Evolutionary conservation across 345 rosid genomes (phyloP).

Genomic region (Salix viminalis): DNA sequence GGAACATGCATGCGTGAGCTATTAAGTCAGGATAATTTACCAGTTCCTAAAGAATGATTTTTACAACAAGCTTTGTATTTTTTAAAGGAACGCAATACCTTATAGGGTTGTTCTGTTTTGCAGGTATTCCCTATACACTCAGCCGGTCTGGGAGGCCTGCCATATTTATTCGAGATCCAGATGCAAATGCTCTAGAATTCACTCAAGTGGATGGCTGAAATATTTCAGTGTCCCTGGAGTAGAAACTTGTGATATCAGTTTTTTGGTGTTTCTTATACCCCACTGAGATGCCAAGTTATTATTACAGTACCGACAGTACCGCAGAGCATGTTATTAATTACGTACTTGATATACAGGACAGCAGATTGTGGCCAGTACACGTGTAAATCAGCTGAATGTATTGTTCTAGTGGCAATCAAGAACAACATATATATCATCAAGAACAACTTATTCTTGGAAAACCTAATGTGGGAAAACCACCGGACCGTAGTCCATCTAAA

Average conservation of each 20-base stretch:
- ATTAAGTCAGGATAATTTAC: no score
- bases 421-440: no score
- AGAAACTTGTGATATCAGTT: not conserved
- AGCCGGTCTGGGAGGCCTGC: conserved; percentile 92
- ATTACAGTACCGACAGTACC: not conserved
- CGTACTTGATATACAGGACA: no score
- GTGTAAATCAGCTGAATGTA: no score
- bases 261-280: not conserved
- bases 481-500: no score
- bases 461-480: no score
- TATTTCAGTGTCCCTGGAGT: not conserved
- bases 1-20: no score
- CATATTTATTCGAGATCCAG: conserved; percentile 84
- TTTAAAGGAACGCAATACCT: not conserved
- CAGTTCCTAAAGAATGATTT: not conserved
- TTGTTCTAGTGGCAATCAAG: no score
- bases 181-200: conserved; percentile 88
- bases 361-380: no score
- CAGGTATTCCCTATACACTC: conserved; percentile 74
- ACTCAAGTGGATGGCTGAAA: conserved; percentile 52
- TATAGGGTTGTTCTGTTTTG: conserved; percentile 5
- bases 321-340: no score
- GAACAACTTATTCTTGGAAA: no score
- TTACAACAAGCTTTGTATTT: not conserved
- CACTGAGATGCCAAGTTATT: not conserved